These are phyloP conservation scores for Naganishia randhawae DNA, from an alignment of 768 basidiomycete genomes.

Conservation along the genomic window DNA sequence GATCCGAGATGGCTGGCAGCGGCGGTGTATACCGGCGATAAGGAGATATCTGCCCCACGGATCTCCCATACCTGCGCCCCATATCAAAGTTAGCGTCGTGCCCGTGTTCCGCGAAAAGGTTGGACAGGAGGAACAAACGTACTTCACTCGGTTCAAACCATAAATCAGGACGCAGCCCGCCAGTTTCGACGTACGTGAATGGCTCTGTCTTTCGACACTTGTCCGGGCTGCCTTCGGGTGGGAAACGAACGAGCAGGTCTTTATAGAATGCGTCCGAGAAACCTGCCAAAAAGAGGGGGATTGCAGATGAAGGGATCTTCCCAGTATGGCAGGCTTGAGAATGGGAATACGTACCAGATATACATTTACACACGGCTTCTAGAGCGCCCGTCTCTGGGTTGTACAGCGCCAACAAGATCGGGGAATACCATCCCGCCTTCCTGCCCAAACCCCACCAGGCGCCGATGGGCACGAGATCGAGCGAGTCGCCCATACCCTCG, in stretches of 20 bases:
- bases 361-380: slow-evolving; percentile 83
- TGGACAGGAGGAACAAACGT: slow-evolving; percentile 55
- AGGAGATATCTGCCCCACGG: slow-evolving; percentile 60
- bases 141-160: slow-evolving; percentile 54
- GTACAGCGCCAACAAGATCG: slow-evolving; percentile 74
- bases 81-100: background rate
- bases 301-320: background rate
- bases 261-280: slow-evolving; percentile 67
- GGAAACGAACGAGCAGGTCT: slow-evolving; percentile 65
- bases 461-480: slow-evolving; percentile 55
- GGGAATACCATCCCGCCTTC: slow-evolving; percentile 89
- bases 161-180: slow-evolving; percentile 49
- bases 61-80: slow-evolving; percentile 78
- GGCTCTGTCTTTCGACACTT: slow-evolving; percentile 57
- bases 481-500: slow-evolving; percentile 67
- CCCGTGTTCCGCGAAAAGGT: slow-evolving; percentile 50
- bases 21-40: slow-evolving; percentile 62
- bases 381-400: slow-evolving; percentile 61
- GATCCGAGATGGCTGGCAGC: slow-evolving; percentile 63
- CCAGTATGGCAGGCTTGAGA: background rate
- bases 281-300: slow-evolving; percentile 53
- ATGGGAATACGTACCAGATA: slow-evolving; percentile 26
- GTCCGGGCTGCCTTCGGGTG: slow-evolving; percentile 58
- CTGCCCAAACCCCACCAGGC: slow-evolving; percentile 89
- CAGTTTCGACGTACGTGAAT: slow-evolving; percentile 40